Conservation (phyloP, 2,329 filamentous ascomycete genomes). For the Aureobasidium sp. region DNA sequence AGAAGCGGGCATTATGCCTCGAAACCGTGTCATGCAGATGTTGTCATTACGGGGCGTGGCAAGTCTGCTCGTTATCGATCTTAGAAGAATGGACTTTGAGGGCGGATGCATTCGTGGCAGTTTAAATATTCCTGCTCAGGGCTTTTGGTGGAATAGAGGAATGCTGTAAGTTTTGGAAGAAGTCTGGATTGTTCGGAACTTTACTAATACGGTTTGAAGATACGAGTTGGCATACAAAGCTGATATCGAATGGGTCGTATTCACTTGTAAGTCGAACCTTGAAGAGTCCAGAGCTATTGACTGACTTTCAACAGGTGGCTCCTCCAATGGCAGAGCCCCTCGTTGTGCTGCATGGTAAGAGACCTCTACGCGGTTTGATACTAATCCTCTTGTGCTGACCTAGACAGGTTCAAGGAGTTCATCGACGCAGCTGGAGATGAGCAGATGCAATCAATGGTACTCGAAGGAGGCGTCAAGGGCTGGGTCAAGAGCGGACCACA, state of each 20-base stretch:
- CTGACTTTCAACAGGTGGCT: constrained; percentile 13
- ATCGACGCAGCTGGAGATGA: constrained; percentile 28
- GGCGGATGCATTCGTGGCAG: constrained; percentile 38
- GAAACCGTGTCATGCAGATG: constrained; percentile 31
- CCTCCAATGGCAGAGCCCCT: constrained; percentile 25
- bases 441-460: constrained; percentile 35
- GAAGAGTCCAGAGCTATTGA: not conserved
- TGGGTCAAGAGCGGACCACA: constrained; percentile 37
- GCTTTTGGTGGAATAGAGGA: constrained; percentile 40
- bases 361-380: not conserved
- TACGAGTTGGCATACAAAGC: constrained; percentile 39
- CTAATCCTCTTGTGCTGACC: not conserved
- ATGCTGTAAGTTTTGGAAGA: constrained; percentile 25
- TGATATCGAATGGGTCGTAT: constrained; percentile 40
- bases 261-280: constrained; percentile 35
- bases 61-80: constrained; percentile 37
- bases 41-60: constrained; percentile 30
- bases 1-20: constrained; percentile 34
- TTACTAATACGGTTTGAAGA: not conserved
- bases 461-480: constrained; percentile 39
- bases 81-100: constrained; percentile 42
- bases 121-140: constrained; percentile 43
- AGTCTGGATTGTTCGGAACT: not conserved
- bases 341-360: constrained; percentile 31
- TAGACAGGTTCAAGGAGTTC: constrained; percentile 7